Evolutionary conservation across 768 basidiomycete genomes (phyloP), one percentile per base, ranked within the genome.

Genomic region (Lactifluus hygrophoroides): DNA sequence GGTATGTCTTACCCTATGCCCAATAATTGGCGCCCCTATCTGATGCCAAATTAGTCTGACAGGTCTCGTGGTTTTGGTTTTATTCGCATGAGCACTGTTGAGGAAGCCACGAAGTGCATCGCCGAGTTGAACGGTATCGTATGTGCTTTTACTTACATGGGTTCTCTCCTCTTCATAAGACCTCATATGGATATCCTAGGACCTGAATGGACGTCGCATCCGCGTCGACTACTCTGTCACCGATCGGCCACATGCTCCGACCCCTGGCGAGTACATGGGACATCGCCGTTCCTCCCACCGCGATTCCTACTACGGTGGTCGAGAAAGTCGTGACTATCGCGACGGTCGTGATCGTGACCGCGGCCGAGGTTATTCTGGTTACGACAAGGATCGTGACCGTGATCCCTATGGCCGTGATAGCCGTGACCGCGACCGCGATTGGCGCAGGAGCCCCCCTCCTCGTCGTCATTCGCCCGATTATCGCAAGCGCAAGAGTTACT

Each of bases 61-160:
- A 86, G 95, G 56, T 97, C 95, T 53, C 89, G 95, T 61, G 96
- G 95, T 11, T 99, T 99, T 64, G 95, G 95, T 43, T 99, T 99
- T 70, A 94, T 99, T 72, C 86, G 85, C 64, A 97, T 99, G 94
- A 79, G 81, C 14, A 79, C 78, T 37, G 81, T 85, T n/a, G 90
- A 93, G 58, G 95, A 96, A 62, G 95, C 95, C 9, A 76, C 82
- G 27, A 76, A 86, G 30, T 94, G 90, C 73, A 88, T 99, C 66
- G 82, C 86, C 60, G 89, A 91, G 67, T 76, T 98, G 48, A 98
- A 97, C 69, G 96, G 96, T 40, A 73, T 94, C 48, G 92, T 94
- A 71, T 65, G 90, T 80, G 1, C 27, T 49, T 30, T 45, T 51
- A 34, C 2, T 43, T 14, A 10, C 30, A 7, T 10, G 25, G 44